Base-by-base conservation (phyloP, 495 filamentous ascomycete genomes). In the Aspergillus coremiiformis region DNA sequence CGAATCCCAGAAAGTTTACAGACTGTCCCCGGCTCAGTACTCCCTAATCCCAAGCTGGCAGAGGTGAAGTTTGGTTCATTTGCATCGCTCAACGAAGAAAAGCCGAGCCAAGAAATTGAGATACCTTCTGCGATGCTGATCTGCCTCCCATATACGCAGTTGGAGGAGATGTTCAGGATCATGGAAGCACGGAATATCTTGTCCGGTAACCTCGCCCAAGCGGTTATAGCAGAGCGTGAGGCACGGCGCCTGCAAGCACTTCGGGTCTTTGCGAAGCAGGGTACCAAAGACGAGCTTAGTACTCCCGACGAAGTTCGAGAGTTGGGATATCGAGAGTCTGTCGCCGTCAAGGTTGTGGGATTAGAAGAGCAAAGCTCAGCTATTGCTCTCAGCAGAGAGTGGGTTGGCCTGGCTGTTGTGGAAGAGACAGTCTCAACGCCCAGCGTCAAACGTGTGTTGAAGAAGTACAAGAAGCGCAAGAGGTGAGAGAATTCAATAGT, bases 191-290 rank as follows among this genome's bases (percentile, higher is more conserved):
- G 52, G 21, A 27, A 44, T n/a, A 21, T 54, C 9, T 22, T 66
- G 17, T 53, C 46, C 1, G 10, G 11, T 2, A 29, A 23, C 0
- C 42, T 69, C n/a, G 52, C 62, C 6, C 32, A 52, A 24, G 47
- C 46, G 11, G 47, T 69, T 8, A 39, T 71, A 0, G 29, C 49
- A 1, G 58, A 63, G 50, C 60, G 68, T 17, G 68, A 71, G 44
- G 24, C 51, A 12, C 61, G 65, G 32, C 62, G 68, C 8, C n/a
- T 59, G 4, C 17, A 51, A 17, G 68, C 65, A 1, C 47, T 71
- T n/a, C 39, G 29, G 6, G 44, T 29, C 5, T 52, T 52, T 21
- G 23, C 27, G 29, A 22, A 44, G 14, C n/a, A 43, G 7, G 23
- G 44, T 32, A 12, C 11, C 23, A 15, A 21, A 19, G n/a, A 41